Conservation (phyloP, 805 yeast genomes). For the Kodamaea kakaduensis region DNA sequence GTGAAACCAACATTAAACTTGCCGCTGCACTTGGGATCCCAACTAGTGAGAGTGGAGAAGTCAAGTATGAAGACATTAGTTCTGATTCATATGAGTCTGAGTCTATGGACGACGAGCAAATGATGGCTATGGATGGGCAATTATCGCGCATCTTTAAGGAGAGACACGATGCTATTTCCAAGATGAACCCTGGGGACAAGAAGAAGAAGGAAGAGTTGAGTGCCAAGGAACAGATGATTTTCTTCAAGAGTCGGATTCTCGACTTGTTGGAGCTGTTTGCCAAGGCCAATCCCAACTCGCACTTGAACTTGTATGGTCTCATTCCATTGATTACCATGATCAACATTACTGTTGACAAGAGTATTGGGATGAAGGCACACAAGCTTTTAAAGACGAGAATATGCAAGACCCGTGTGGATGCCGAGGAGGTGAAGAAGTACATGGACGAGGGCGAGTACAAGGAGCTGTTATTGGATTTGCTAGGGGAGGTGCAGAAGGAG, state of each 20-base stretch:
- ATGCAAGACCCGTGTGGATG: slow-evolving; percentile 43
- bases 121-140: slow-evolving; percentile 90
- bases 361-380: slow-evolving; percentile 70
- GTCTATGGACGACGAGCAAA: slow-evolving; percentile 92
- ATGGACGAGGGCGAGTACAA: slow-evolving; percentile 17
- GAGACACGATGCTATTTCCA: slow-evolving; percentile 61
- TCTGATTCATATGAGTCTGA: slow-evolving; percentile 57
- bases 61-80: slow-evolving; percentile 37
- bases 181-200: slow-evolving; percentile 52
- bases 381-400: slow-evolving; percentile 61
- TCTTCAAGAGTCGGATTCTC: slow-evolving; percentile 72
- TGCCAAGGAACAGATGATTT: slow-evolving; percentile 74
- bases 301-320: slow-evolving; percentile 41
- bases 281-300: slow-evolving; percentile 41
- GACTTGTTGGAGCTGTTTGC: slow-evolving; percentile 69
- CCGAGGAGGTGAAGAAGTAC: slow-evolving; percentile 16
- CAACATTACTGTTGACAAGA: slow-evolving; percentile 62
- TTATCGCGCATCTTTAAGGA: slow-evolving; percentile 80
- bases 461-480: slow-evolving; percentile 20
- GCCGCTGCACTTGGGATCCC: slow-evolving; percentile 73
- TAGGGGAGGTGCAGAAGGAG: slow-evolving; percentile 43
- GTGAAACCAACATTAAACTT: slow-evolving; percentile 55
- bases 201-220: slow-evolving; percentile 69
- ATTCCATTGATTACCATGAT: slow-evolving; percentile 59
- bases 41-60: slow-evolving; percentile 39